Base-by-base conservation (phyloP, 148 eudicot species). In the Arctostaphylos glauca region DNA sequence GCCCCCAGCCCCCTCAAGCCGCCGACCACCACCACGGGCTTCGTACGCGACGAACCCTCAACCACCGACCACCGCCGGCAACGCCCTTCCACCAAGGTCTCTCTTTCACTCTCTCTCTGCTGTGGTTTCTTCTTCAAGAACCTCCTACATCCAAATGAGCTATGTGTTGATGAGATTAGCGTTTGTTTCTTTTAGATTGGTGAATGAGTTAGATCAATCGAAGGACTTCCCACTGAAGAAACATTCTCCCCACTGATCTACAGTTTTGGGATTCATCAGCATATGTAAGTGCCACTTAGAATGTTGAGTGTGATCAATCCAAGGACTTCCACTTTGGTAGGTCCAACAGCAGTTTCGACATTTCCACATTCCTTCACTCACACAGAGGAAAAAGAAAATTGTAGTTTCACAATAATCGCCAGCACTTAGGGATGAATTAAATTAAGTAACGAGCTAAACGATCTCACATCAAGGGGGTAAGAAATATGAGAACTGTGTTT, bases 281-380 rank as follows among this genome's bases (percentile, higher is more conserved):
- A 53, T 81, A 88, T 87, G 87, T 68, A 87, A 77, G 68, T 71
- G 81, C 80, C 78, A 80, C 55, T 64, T 84, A 70, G 82, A 82
- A 70, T 75, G 78, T 70, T 79, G 85, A 74, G 76, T 82, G 79
- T 71, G 83, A 53, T 82, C 88, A 81, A 66, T 74, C 86, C 81
- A 85, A 54, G 84, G 71, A 81, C 83, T 83, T 77, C 84, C 86
- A 79, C 80, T 60, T 83, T 79, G 84, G 80, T 88, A 84, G 59
- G 84, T 86, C 92, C 92, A 90, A 83, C 83, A 44, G 90, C 90
- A 90, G 81, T 85, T 67, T 85, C 84, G 92, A 88, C 92, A 90
- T 84, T 90, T 90, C 92, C 92, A 90, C 76, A 86, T 79, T 74
- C 87, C 86, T 84, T 84, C 83, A 80, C 47, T 60, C 82, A 74